Evolutionary conservation across 2,329 filamentous ascomycete species (phyloP), one percentile per base, ranked within the genome.

Genomic region (Aspergillus candidus): DNA sequence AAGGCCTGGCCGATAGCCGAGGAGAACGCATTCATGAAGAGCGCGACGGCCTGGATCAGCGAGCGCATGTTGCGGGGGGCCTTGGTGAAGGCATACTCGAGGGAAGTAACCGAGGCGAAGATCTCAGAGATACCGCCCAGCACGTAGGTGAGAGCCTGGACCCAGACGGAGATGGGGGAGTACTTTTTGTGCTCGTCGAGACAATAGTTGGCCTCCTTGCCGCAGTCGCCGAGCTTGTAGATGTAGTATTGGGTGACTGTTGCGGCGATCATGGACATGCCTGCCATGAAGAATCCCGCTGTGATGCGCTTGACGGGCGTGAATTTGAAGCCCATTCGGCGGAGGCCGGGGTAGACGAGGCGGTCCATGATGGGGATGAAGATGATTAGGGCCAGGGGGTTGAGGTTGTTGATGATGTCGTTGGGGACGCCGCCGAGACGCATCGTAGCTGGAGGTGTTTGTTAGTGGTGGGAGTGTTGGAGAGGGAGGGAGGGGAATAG

Each of bases 11-110:
- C 83, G 39, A 89, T 68, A 31, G 84, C 84, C 27, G 81, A 74
- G 1, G 81, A 80, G 53, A 89, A 73, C 45, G 84, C 84, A 27
- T 74, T 82, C 75, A 80, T 87, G 70, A 85, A 82, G 32, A 88
- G 73, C 59, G 82, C 82, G 56, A 88, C 72, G 14, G 79, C 78
- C 65, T 71, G 74, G 11, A 90, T 83, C n/a, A 89, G 73, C 1
- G 82, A 85, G 52, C 84, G 82, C 86, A 90, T 90, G 71, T 88
- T 88, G 58, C 77, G 79, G 18, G 86, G 86, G 0, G 84, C 84
- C 67, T 88, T 87, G 62, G 82, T 83, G 70, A 82, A 89, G 30
- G 86, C 86, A 51, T 87, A 88, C 61, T 88, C 85, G 51, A 85
- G 79, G 1, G 80, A 81, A 3, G 78, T 80, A 46, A 81, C 73